Base-by-base conservation (phyloP, 805 yeast genomes). In the Isabelozyma heimii region DNA sequence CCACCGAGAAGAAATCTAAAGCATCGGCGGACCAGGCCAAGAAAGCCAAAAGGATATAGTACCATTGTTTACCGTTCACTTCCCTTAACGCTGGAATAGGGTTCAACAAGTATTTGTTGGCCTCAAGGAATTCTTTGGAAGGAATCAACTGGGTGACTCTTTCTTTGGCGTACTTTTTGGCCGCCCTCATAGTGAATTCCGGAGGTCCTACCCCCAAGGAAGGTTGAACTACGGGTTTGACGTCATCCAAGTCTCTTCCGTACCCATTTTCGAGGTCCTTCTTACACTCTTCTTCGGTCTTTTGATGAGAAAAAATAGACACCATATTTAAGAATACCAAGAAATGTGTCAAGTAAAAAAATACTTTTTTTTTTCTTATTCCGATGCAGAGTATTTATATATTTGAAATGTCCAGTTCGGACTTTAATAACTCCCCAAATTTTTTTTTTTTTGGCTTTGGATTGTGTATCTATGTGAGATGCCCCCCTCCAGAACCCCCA, bases 11-110 rank as follows among this genome's bases (percentile, higher is more conserved):
- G 66, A 83, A 86, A 57, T 85, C 91, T 63, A 85, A 78, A 2
- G 89, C 84, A 57, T 85, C 91, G 77, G 84, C 75, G 2, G 86
- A 75, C 91, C 91, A 86, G 33, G 83, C 87, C 33, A 69, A 61
- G 55, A 82, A 80, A 2, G 87, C 89, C 58, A 83, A 72, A 20
- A 73, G 57, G 58, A 85, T 83, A 50, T 78, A 79, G 50, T 76
- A 73, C 88, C 90, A 85, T 49, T 79, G 72, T 24, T 60, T 63
- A 7, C 60, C 51, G 7, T 65, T 62, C 52, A 78, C 61, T 44
- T 67, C 64, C 12, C 57, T 60, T 27, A 78, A 59, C 0, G 72
- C 72, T 10, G 73, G 72, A 28, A 78, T 57, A 1, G 84, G 84
- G 58, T 79, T 78, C 42, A 77, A 46, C 4, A 52, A 46, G 24